A percentile compares a stretch with the other conserved stretches of the same genome.
These are phyloP conservation scores for Amoeboradix gromovi DNA, from an alignment of 371 early-diverging fungal genomes.

Conservation along the genomic window DNA sequence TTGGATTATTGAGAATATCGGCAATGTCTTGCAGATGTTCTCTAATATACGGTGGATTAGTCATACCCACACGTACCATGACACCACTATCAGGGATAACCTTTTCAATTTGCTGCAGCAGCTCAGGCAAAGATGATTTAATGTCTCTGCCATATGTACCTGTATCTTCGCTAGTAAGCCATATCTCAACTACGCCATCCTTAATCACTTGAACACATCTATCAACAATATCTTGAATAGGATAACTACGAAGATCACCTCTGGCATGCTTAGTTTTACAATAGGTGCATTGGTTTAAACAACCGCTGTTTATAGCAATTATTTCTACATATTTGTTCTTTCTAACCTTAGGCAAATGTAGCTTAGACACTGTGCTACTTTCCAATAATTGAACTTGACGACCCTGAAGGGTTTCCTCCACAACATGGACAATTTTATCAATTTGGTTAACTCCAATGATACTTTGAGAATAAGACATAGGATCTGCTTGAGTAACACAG, in stretches of 20 bases:
- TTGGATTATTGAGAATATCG: constrained; percentile 13
- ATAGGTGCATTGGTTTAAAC: constrained; percentile 24
- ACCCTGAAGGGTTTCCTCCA: constrained; percentile 20
- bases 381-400: constrained; percentile 3
- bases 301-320: constrained; percentile 20
- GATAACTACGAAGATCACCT: constrained; percentile 13
- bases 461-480: neutral
- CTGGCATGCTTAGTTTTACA: constrained; percentile 27
- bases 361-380: constrained; percentile 11
- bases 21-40: constrained; percentile 18
- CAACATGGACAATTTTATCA: constrained; percentile 18
- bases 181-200: constrained; percentile 22
- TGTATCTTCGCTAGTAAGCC: constrained; percentile 22
- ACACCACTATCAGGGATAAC: constrained; percentile 8
- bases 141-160: constrained; percentile 23
- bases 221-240: constrained; percentile 12
- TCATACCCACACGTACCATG: constrained; percentile 22
- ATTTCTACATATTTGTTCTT: constrained; percentile 18
- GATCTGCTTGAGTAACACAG: constrained; percentile 11
- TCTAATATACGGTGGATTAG: constrained; percentile 24
- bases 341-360: constrained; percentile 19
- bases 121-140: constrained; percentile 12
- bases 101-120: constrained; percentile 12
- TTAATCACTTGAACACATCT: constrained; percentile 12
- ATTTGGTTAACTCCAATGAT: constrained; percentile 16